phyloP scores from a whole-genome alignment of 495 filamentous ascomycete species.

The Daldinia concentrica region DNA sequence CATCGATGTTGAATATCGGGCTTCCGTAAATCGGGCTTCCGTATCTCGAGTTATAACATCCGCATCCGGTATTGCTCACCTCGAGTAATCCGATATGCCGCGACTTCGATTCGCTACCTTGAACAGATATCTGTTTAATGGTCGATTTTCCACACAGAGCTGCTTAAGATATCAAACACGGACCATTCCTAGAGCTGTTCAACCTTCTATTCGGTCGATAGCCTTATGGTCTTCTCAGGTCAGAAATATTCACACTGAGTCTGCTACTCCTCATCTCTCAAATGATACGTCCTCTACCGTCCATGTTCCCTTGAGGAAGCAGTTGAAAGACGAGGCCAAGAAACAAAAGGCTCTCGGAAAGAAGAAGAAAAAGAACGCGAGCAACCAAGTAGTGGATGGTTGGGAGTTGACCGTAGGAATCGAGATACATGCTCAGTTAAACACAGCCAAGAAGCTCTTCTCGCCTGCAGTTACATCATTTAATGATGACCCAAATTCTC shows the following conservation, averaged over 20 bases:
- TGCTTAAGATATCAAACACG: constrained; percentile 49
- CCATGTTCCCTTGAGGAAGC: constrained; percentile 71
- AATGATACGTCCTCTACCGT: constrained; percentile 22
- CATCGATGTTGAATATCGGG: background rate
- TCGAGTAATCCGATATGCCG: constrained; percentile 44
- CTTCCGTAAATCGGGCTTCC: background rate
- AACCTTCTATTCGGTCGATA: background rate
- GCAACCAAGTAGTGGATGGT: constrained; percentile 62
- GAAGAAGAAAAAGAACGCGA: constrained; percentile 54
- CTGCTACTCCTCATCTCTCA: constrained; percentile 11
- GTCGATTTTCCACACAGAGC: constrained; percentile 51
- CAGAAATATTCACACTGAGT: constrained; percentile 34
- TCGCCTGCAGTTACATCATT: constrained; percentile 76
- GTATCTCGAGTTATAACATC: background rate
- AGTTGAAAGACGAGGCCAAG: constrained; percentile 78
- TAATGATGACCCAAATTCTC: constrained; percentile 78
- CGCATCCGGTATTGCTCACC: background rate
- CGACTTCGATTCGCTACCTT: constrained; percentile 50
- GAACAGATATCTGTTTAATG: constrained; percentile 59
- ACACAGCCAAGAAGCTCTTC: constrained; percentile 86
- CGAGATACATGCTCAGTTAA: constrained; percentile 96
- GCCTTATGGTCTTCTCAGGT: constrained; percentile 17
- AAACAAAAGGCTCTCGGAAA: constrained; percentile 50
- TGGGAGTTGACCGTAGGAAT: constrained; percentile 96
- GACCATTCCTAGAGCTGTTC: constrained; percentile 1